Base-by-base conservation (phyloP, 2,329 filamentous ascomycete species). In the Clonostachys rosea region DNA sequence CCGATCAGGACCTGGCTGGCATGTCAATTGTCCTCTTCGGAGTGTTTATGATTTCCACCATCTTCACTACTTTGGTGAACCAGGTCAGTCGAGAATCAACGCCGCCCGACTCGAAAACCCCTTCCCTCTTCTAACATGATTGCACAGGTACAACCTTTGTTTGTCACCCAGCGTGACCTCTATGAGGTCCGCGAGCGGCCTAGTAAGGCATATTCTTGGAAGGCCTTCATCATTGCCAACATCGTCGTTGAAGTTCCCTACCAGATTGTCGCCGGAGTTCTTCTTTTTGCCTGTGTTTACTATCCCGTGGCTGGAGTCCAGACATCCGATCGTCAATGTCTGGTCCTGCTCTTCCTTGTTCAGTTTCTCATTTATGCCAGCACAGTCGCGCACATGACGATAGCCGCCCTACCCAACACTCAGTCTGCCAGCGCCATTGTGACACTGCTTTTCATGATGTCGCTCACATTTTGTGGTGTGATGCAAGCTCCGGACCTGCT, bases 181-280 rank as follows among this genome's bases (percentile, higher is more conserved):
- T 91, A 91, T 63, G 87, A 91, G 64, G 86, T 87, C 5, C 84
- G 86, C 43, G 88, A 91, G 63, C 78, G 86, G 1, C 86, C 87
- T 0, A 81, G 77, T 62, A 89, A 89, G 58, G 74, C 83, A 0
- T 91, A 91, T 67, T 87, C 83, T 0, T 91, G 87, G 87, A 75
- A 81, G 54, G 83, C 78, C 1, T 90, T 91, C 65, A 76, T 91
- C 61, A 66, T 86, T 4, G 79, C 84, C 58, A 88, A 89, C 59
- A 79, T 90, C 46, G 46, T 87, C 4, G 85, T 87, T 43, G 87
- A 91, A 60, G 72, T 89, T 2, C 86, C 86, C 0, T 91, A 83
- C 70, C 83, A 89, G 59, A 72, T 82, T 35, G 47, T 89, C 10
- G 78, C 81, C 2, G 83, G 76, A 12, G 65, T 88, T 18, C 59